Percentiles rank a stretch among this genome's conserved stretches.
phyloP scores from a whole-genome alignment of 1,284 basidiomycete genomes.

The Cutaneotrichosporon sp. region DNA sequence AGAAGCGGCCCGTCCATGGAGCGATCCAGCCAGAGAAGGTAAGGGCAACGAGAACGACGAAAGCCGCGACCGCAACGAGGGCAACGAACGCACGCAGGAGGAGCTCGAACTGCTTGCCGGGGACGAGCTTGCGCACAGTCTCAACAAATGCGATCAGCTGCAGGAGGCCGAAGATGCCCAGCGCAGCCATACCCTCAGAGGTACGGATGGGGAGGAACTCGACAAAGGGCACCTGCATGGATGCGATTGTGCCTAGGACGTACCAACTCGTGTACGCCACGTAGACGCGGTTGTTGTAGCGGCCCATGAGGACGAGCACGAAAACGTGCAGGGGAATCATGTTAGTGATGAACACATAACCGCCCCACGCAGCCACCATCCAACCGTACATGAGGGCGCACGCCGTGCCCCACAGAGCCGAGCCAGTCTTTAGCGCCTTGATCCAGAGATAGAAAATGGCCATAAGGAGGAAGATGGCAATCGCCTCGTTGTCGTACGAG shows the following conservation, averaged over 20 bases:
- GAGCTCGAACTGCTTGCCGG: slow-evolving; percentile 86
- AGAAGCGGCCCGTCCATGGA: slow-evolving; percentile 99
- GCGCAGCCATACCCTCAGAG: slow-evolving; percentile 97
- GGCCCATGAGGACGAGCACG: slow-evolving; percentile 92
- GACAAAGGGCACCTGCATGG: slow-evolving; percentile 99
- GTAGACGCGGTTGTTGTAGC: slow-evolving; percentile 87
- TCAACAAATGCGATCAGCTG: slow-evolving; percentile 95
- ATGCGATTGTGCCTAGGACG: slow-evolving; percentile 89
- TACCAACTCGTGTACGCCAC: slow-evolving; percentile 97
- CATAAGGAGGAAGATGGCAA: slow-evolving; percentile 99
- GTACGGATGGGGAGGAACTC: slow-evolving; percentile 98
- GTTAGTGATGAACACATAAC: slow-evolving; percentile 99
- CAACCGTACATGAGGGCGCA: slow-evolving; percentile 98
- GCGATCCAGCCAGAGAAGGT: slow-evolving; percentile 96
- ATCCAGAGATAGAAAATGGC: slow-evolving; percentile 98
- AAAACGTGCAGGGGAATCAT: slow-evolving; percentile 97
- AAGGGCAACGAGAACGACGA: slow-evolving; percentile 65
- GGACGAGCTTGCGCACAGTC: slow-evolving; percentile 80
- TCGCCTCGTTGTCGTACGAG: slow-evolving; percentile 99
- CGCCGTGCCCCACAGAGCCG: slow-evolving; percentile 81
- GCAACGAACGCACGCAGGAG: slow-evolving; percentile 69
- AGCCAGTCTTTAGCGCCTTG: slow-evolving; percentile 89
- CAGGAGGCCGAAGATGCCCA: slow-evolving; percentile 93
- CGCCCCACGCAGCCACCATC: slow-evolving; percentile 99
- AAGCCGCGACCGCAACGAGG: slow-evolving; percentile 66